A percentile compares a stretch with the other conserved stretches of the same genome.
These are phyloP conservation scores for Orbilia blumenaviensis DNA, from an alignment of 2,329 filamentous ascomycete species.

Conservation along the genomic window DNA sequence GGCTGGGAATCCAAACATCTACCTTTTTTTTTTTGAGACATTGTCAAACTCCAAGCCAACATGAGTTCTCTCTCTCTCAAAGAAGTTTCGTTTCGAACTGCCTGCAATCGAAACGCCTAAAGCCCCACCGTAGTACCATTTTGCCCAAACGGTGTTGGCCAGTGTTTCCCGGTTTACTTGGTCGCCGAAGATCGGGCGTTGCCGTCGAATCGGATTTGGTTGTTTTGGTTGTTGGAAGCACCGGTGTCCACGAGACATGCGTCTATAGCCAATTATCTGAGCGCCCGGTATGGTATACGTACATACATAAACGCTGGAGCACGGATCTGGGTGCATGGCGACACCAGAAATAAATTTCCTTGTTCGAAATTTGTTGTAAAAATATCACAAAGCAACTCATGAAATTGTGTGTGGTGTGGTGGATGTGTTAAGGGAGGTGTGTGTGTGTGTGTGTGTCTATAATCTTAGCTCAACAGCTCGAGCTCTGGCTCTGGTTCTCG, in stretches of 20 bases:
- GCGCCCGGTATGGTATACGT: too few species aligned
- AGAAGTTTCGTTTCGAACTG: slow-evolving; percentile 41
- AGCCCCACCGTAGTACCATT: neutral
- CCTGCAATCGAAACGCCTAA: slow-evolving; percentile 15
- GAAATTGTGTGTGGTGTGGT: too few species aligned
- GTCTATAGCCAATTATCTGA: slow-evolving; percentile 13
- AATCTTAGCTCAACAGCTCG: neutral
- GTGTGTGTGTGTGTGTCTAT: neutral
- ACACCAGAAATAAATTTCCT: neutral
- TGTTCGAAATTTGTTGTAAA: neutral
- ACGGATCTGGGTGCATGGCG: neutral
- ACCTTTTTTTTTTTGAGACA: slow-evolving; percentile 11
- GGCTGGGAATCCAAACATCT: slow-evolving; percentile 7
- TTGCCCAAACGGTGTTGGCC: slow-evolving; percentile 4
- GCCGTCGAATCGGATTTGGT: slow-evolving; percentile 31
- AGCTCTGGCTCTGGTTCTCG: neutral
- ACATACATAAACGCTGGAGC: slow-evolving; percentile 8
- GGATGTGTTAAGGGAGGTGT: neutral
- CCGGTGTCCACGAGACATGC: slow-evolving; percentile 32
- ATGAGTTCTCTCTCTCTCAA: neutral
- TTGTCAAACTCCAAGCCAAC: slow-evolving; percentile 27
- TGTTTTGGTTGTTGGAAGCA: slow-evolving; percentile 3
- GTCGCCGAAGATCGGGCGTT: slow-evolving; percentile 28
- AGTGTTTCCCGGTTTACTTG: slow-evolving; percentile 10
- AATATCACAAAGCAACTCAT: neutral